A percentile compares a stretch with the other conserved stretches of the same genome.
These are phyloP conservation scores for Taphrina betulina DNA, from an alignment of 1,139 yeast genomes.

Conservation along the genomic window DNA sequence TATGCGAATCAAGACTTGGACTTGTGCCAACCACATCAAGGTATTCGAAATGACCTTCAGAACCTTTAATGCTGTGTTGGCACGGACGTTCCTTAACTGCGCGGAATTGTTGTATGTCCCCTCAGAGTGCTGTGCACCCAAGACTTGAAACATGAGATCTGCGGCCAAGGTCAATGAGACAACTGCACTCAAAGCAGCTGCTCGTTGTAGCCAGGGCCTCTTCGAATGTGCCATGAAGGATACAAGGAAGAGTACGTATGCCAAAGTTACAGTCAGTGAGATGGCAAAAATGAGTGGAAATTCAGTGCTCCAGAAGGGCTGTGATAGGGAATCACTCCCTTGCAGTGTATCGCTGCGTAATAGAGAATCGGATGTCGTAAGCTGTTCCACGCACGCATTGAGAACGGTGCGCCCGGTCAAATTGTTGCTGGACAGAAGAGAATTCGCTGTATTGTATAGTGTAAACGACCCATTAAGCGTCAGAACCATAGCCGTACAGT, in stretches of 20 bases:
- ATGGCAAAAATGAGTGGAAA: constrained; percentile 45
- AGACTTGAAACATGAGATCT: constrained; percentile 40
- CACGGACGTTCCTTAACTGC: constrained; percentile 53
- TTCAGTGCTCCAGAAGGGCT: constrained; percentile 45
- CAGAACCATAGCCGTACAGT: constrained; percentile 2
- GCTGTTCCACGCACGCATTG: constrained; percentile 7
- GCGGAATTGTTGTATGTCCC: constrained; percentile 49
- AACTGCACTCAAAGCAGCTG: constrained; percentile 43
- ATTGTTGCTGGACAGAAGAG: not conserved
- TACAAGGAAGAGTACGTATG: constrained; percentile 45
- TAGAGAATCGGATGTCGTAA: not conserved
- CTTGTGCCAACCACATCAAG: constrained; percentile 58
- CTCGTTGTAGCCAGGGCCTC: constrained; percentile 45
- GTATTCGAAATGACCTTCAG: constrained; percentile 56
- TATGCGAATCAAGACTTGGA: constrained; percentile 69
- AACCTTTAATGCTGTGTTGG: constrained; percentile 50
- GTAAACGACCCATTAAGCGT: constrained; percentile 15
- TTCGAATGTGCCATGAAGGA: constrained; percentile 42
- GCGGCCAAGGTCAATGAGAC: constrained; percentile 43
- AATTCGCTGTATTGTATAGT: constrained; percentile 1
- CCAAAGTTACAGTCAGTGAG: constrained; percentile 44
- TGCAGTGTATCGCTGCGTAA: not conserved
- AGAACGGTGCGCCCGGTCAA: constrained; percentile 1
- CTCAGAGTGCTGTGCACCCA: constrained; percentile 47
- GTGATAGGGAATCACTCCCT: constrained; percentile 4